Percentiles rank a stretch among this genome's conserved stretches.
These are phyloP conservation scores for Taphrina populina DNA, from an alignment of 1,139 yeast species.

Conservation along the genomic window DNA sequence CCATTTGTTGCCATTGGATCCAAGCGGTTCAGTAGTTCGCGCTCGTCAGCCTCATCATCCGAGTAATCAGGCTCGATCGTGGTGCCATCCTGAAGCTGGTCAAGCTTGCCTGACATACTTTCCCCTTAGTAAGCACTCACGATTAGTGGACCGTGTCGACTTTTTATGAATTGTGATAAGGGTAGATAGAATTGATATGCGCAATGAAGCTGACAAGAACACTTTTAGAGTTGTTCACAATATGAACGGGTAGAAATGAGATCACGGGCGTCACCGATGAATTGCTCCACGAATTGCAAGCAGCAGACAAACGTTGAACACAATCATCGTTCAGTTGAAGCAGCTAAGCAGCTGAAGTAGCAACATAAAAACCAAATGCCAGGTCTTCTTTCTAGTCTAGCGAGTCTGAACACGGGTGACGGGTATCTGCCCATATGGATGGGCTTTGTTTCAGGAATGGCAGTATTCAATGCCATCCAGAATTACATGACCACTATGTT, in stretches of 20 bases:
- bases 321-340: neutral
- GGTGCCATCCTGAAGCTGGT: constrained; percentile 27
- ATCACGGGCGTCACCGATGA: too few relatives aligned
- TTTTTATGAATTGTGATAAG: too few relatives aligned
- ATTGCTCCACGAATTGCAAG: too few relatives aligned
- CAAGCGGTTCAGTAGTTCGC: constrained; percentile 30
- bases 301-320: too few relatives aligned
- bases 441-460: constrained; percentile 71
- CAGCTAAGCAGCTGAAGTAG: neutral
- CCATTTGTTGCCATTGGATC: constrained; percentile 18
- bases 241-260: too few relatives aligned
- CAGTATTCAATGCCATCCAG: constrained; percentile 85
- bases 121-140: too few relatives aligned
- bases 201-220: too few relatives aligned
- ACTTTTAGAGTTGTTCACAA: too few relatives aligned
- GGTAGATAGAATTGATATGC: too few relatives aligned
- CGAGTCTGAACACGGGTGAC: constrained; percentile 40
- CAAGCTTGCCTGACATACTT: constrained; percentile 8
- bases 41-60: constrained; percentile 31
- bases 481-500: constrained; percentile 75
- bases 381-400: neutral
- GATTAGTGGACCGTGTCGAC: too few relatives aligned
- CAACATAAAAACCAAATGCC: neutral
- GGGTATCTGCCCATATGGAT: constrained; percentile 70
- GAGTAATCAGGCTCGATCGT: constrained; percentile 37